Conservation (phyloP, 75 land plant genomes). For the Cunninghamia lanceolata region DNA sequence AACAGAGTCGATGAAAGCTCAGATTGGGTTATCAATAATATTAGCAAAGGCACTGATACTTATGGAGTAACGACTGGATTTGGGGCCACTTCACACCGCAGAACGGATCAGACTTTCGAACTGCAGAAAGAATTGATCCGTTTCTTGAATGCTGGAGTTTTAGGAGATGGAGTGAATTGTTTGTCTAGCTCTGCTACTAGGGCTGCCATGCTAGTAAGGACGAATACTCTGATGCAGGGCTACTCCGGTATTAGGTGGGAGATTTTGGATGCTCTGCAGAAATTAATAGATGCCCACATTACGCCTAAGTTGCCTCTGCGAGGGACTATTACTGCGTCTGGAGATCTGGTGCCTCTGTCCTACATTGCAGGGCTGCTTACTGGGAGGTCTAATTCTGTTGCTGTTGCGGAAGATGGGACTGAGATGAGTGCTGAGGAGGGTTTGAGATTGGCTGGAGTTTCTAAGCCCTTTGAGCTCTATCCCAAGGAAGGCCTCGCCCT, state of each 20-base stretch:
- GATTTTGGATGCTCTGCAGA: constrained; percentile 21
- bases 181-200: constrained; percentile 10
- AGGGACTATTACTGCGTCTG: constrained; percentile 31
- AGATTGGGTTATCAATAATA: constrained; percentile 23
- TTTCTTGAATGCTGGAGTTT: constrained; percentile 21
- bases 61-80: constrained; percentile 15
- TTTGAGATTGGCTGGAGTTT: constrained; percentile 19
- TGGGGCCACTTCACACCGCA: constrained; percentile 33
- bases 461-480: constrained; percentile 14
- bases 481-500: constrained; percentile 36
- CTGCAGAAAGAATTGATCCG: constrained; percentile 22
- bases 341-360: constrained; percentile 28
- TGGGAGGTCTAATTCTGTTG: constrained; percentile 22
- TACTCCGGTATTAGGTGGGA: constrained; percentile 46
- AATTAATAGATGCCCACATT: constrained; percentile 20
- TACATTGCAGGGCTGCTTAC: constrained; percentile 49
- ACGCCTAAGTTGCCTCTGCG: constrained; percentile 22
- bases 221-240: constrained; percentile 44
- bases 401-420: constrained; percentile 8
- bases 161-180: neutral
- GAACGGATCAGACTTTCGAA: constrained; percentile 20
- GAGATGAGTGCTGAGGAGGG: constrained; percentile 17
- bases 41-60: constrained; percentile 10
- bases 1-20: constrained; percentile 25
- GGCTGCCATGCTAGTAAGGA: constrained; percentile 40